Evolutionary conservation across 106 monocot species (phyloP), one percentile per base, ranked within the genome.

Genomic region (Ottelia alismoides): DNA sequence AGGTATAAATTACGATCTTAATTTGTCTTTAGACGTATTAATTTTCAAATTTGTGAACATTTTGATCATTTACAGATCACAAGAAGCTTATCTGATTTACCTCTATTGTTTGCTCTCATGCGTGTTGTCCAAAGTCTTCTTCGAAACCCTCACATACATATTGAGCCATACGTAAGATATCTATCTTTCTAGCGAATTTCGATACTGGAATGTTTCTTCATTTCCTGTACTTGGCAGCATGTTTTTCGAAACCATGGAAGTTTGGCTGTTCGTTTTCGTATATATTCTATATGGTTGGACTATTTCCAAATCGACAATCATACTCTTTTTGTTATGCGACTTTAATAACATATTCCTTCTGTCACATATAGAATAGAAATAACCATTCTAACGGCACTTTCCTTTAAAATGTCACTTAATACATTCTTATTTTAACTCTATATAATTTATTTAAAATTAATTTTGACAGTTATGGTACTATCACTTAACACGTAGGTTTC

Each of bases 111-210:
- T 82, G 85, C 90, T 57, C 57, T 98, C 1, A 90, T 98, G 98
- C 90, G 79, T 45, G 75, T 98, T 53, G 77, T 82, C 32, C 81
- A 58, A 60, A 86, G 98, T 65, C 85, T 98, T 73, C 82, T 98
- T 52, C 73, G 67, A 31, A 98, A 98, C 75, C 81, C 81, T 28
- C 84, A 98, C 57, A 75, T 98, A 62, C 98, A 98, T 40, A 80
- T 98, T 52, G 98, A 98, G 53, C 89, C 89, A 58, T 98, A 98
- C 80, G 98, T 98, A 90, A 77, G 90, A 62, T 35, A 5, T 49
- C 35, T 26, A 11, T 58, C 30, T 19, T 43, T 53, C 20, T 11
- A 73, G 84, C 65, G 44, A 2, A 44, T 14, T 40, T 40, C 21
- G n/a, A 10, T 49, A n/a, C 7, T 49, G 49, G n/a, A 40, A 7